Percentiles rank a stretch among this genome's conserved stretches.
These are phyloP conservation scores for Dictyophora rubrovolvata DNA, from an alignment of 768 basidiomycete genomes.

Conservation along the genomic window DNA sequence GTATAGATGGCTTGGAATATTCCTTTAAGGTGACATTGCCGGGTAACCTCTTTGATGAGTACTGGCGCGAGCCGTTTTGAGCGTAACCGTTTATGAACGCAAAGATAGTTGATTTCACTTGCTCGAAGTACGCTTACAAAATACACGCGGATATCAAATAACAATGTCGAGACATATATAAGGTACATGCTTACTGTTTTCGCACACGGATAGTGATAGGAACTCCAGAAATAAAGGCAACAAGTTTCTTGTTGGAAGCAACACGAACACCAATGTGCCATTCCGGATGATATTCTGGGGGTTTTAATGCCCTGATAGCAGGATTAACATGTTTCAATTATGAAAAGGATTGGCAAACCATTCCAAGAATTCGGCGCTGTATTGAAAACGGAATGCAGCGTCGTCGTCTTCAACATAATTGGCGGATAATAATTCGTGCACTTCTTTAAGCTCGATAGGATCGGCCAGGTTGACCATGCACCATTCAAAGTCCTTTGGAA, in stretches of 20 bases:
- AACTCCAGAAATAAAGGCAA: constrained; percentile 93
- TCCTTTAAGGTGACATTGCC: constrained; percentile 80
- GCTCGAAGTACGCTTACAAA: constrained; percentile 50
- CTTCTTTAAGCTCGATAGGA: constrained; percentile 72
- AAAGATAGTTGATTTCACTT: constrained; percentile 95
- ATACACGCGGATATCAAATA: not conserved
- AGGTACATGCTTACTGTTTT: constrained; percentile 46
- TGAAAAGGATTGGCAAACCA: constrained; percentile 43
- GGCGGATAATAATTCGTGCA: constrained; percentile 81
- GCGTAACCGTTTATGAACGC: constrained; percentile 94
- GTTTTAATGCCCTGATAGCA: constrained; percentile 72
- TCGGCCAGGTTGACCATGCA: constrained; percentile 69
- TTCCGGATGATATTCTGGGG: constrained; percentile 85
- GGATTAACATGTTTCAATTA: not conserved
- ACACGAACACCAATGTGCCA: constrained; percentile 97
- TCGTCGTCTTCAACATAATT: constrained; percentile 97
- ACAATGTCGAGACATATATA: not conserved
- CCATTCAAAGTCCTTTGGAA: constrained; percentile 95
- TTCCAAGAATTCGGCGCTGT: constrained; percentile 85
- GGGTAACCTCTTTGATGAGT: constrained; percentile 93
- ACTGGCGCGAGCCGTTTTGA: constrained; percentile 93
- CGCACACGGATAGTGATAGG: constrained; percentile 82
- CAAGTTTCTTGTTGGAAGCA: constrained; percentile 80
- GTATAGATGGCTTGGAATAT: constrained; percentile 98
- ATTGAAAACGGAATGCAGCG: constrained; percentile 94